Conservation (phyloP, 1,139 yeast species). For the Casaregolazyma suthepensis region DNA sequence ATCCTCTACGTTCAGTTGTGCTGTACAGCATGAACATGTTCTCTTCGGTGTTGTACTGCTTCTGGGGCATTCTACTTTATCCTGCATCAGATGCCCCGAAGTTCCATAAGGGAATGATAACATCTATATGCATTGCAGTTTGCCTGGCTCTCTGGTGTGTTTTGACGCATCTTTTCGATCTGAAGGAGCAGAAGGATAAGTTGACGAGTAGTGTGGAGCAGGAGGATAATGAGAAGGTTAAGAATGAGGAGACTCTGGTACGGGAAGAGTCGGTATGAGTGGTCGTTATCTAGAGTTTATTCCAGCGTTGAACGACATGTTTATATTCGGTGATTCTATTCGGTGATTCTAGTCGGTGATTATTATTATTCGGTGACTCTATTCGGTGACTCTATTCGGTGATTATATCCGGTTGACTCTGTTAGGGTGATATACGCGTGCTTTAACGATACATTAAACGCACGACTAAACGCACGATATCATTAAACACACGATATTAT, state of each 20-base stretch:
- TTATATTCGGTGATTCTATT: too few species aligned
- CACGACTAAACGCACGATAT: too few species aligned
- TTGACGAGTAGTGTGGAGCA: background rate
- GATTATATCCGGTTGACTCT: too few species aligned
- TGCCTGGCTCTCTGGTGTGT: conserved; percentile 2
- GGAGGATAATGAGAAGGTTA: background rate
- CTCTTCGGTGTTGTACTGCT: conserved; percentile 20
- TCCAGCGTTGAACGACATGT: too few species aligned
- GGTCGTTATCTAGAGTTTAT: too few species aligned
- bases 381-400: too few species aligned
- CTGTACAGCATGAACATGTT: conserved; percentile 21
- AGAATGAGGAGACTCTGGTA: background rate
- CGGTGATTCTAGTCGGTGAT: too few species aligned
- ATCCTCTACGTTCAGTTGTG: conserved; percentile 6
- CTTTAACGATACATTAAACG: too few species aligned
- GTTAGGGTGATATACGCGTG: too few species aligned
- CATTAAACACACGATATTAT: too few species aligned
- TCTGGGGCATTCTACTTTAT: conserved; percentile 8
- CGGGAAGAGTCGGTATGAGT: background rate
- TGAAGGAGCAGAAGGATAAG: background rate
- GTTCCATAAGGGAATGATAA: conserved; percentile 7
- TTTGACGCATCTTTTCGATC: background rate
- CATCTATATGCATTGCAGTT: conserved; percentile 6
- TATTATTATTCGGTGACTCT: too few species aligned
- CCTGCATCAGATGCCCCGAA: conserved; percentile 6